Conservation (phyloP, 208 protist genomes). For the Leishmania martiniquensis region DNA sequence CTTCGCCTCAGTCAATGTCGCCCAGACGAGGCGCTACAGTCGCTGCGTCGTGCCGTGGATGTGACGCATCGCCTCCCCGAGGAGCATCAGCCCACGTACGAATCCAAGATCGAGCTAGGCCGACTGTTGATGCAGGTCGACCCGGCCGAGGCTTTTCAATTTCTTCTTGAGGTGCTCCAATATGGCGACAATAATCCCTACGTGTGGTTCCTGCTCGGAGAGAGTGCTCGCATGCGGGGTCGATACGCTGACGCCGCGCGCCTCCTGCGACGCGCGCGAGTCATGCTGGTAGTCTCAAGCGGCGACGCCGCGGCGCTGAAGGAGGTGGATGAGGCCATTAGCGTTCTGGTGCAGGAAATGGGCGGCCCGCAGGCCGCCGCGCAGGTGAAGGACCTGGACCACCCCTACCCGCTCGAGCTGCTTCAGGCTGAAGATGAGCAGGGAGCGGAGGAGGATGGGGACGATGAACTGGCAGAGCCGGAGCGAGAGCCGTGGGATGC, state of each 20-base stretch:
- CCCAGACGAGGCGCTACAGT: constrained; percentile 60
- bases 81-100: constrained; percentile 90
- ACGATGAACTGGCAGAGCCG: constrained; percentile 67
- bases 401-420: constrained; percentile 84
- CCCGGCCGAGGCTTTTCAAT: constrained; percentile 76
- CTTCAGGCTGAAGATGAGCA: constrained; percentile 66
- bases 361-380: constrained; percentile 75
- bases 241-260: constrained; percentile 79
- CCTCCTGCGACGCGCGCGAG: constrained; percentile 78
- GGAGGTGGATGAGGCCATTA: constrained; percentile 84
- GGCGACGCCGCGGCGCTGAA: constrained; percentile 56
- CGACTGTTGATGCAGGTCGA: constrained; percentile 90
- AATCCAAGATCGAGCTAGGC: constrained; percentile 90
- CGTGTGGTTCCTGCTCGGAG: constrained; percentile 93
- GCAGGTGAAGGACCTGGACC: constrained; percentile 77
- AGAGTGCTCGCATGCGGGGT: constrained; percentile 79
- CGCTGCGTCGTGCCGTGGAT: constrained; percentile 75
- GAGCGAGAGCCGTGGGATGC: constrained; percentile 73
- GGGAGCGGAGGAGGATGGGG: constrained; percentile 33
- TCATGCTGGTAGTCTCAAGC: constrained; percentile 79
- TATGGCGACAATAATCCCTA: constrained; percentile 92
- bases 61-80: constrained; percentile 85
- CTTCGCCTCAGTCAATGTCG: constrained; percentile 82
- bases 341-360: constrained; percentile 86
- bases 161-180: constrained; percentile 88